Conservation (phyloP, 257 asterid species). For the Solanum dulcamara region DNA sequence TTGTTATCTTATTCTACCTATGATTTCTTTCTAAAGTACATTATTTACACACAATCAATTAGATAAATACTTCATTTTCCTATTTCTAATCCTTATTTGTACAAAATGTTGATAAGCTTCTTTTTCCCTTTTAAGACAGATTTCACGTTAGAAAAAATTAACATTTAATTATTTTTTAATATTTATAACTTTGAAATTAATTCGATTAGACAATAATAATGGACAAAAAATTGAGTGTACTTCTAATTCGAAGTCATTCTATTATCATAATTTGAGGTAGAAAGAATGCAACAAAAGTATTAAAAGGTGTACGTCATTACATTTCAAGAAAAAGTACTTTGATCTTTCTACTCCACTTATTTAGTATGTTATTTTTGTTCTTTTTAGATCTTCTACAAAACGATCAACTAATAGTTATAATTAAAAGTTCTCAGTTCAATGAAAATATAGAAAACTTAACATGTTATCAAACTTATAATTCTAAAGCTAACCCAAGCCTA, state of each 20-base stretch:
- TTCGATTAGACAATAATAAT: too few relatives aligned
- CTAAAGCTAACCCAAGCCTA: neutral
- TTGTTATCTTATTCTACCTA: neutral
- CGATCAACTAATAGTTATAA: neutral
- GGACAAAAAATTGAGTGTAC: too few relatives aligned
- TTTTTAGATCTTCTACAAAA: neutral
- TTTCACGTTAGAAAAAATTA: too few relatives aligned
- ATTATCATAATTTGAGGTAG: neutral
- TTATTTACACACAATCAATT: neutral
- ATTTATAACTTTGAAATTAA: too few relatives aligned
- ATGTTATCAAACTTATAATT: neutral
- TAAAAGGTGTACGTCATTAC: neutral
- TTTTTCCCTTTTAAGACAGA: too few relatives aligned
- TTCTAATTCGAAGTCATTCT: too few relatives aligned
- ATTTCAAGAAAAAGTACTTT: neutral
- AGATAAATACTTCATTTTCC: too few relatives aligned
- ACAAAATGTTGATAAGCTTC: too few relatives aligned
- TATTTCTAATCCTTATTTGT: too few relatives aligned
- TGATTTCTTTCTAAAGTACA: neutral
- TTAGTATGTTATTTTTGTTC: neutral
- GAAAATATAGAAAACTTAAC: neutral
- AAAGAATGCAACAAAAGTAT: neutral
- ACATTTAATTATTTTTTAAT: too few relatives aligned
- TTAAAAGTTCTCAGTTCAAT: neutral
- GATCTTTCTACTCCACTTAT: neutral